These are phyloP conservation scores for Penicillium cataractarum DNA, from an alignment of 495 filamentous ascomycete genomes.

Conservation along the genomic window DNA sequence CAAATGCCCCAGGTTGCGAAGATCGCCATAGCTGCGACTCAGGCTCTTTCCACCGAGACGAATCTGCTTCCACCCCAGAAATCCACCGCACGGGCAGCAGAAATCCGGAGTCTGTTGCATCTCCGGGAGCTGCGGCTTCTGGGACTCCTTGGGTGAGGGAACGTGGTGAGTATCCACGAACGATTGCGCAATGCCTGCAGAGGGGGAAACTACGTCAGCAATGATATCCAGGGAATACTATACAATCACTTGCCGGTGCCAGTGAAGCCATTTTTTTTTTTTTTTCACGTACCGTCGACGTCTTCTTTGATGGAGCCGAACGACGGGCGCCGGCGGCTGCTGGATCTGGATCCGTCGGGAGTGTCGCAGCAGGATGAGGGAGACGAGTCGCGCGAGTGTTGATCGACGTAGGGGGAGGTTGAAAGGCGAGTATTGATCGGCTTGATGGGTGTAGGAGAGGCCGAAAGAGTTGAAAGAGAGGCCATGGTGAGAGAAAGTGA, in stretches of 20 bases:
- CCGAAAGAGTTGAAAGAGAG: conserved; percentile 30
- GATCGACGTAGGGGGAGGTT: conserved; percentile 31
- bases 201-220: conserved; percentile 15
- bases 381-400: conserved; percentile 42
- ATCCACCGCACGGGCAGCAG: conserved; percentile 72
- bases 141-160: conserved; percentile 53
- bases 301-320: conserved; percentile 55
- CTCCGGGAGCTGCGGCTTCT: conserved; percentile 41
- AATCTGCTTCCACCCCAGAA: conserved; percentile 74
- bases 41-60: conserved; percentile 64
- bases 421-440: conserved; percentile 28
- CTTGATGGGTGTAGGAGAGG: conserved; percentile 27
- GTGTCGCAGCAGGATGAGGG: conserved; percentile 45
- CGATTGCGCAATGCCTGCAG: conserved; percentile 66
- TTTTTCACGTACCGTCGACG: conserved; percentile 36
- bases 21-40: conserved; percentile 74
- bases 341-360: conserved; percentile 45
- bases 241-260: neutral
- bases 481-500: conserved; percentile 38
- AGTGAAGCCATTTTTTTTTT: neutral
- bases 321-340: conserved; percentile 46
- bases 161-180: conserved; percentile 70
- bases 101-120: conserved; percentile 58
- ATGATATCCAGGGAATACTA: neutral
- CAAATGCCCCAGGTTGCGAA: conserved; percentile 56